Evolutionary conservation across 306 rosid species (phyloP).

Genomic region (Fragaria iinumae): DNA sequence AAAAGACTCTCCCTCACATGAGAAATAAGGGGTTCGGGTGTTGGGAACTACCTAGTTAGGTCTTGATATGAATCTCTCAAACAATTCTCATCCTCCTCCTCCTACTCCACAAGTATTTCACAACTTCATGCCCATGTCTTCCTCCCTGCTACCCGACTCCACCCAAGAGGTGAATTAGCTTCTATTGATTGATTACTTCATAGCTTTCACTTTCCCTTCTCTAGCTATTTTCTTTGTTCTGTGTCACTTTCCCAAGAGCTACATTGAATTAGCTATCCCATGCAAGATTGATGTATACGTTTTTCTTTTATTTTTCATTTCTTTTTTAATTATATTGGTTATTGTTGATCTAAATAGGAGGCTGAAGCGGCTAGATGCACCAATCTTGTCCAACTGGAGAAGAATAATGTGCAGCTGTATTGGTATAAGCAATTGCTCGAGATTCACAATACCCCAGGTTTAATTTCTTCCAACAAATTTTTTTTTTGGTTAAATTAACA

Average conservation of each 20-base stretch:
- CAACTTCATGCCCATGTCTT: background rate
- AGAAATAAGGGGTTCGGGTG: background rate
- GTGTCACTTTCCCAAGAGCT: too few species aligned
- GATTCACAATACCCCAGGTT: slow-evolving; percentile 31
- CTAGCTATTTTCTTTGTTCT: background rate
- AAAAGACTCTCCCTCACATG: background rate
- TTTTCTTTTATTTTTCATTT: background rate
- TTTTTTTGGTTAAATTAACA: too few species aligned
- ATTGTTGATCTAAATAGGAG: background rate
- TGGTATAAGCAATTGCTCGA: slow-evolving; percentile 28
- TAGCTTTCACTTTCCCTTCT: background rate
- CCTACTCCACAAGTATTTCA: background rate
- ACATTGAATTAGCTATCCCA: background rate
- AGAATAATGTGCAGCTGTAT: slow-evolving; percentile 12
- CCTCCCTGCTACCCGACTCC: background rate
- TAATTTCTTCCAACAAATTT: background rate
- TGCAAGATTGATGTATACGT: background rate
- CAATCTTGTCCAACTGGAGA: slow-evolving; percentile 15
- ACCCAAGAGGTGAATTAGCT: slow-evolving; percentile 8
- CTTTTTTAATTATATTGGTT: background rate
- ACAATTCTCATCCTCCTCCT: background rate
- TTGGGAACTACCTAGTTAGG: background rate
- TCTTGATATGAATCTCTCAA: background rate
- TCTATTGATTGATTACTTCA: background rate
- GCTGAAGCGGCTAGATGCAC: background rate